Evolutionary conservation across 116 monocot species (phyloP), one percentile per base, ranked within the genome.

Genomic region (Dioscorea cayenensis): DNA sequence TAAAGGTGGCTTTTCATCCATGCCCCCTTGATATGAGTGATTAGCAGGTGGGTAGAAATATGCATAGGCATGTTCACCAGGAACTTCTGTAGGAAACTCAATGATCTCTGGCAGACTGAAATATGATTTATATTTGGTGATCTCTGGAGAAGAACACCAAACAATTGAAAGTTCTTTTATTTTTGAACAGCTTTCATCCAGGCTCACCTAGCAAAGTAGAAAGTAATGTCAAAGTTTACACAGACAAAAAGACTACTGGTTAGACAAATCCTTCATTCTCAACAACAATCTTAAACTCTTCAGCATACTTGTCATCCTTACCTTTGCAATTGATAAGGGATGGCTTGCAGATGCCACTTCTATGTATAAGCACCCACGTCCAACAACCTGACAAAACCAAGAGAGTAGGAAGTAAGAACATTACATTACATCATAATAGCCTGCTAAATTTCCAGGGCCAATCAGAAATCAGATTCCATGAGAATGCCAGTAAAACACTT

Each of bases 11-110:
- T 86, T 92, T 78, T 96, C 96, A 73, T 86, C 76, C 4, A n/a
- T 27, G 61, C 66, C 66, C 52, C 78, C 81, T 84, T 86, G 80
- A 86, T 86, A 88, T 36, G 64, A 68, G 49, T 72, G 71, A 76
- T 92, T 96, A 51, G 81, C 70, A 29, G 90, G 92, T 35, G 90
- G 90, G 36, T 96, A 96, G 70, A 92, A 96, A 77, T 84, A 92
- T 51, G 90, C 92, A 88, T 87, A 92, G 65, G 92, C 96, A 79
- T 69, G 84, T 77, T 90, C 78, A 66, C 88, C 92, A 76, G 90
- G 82, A 29, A 63, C 22, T 59, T 81, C 81, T 51, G 92, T 90
- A 28, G 87, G 86, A 76, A 96, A 96, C 68, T 92, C 86, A 50
- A 96, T 75, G 50, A 92, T 36, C 76, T 96, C 86, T 68, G 96